Conservation (phyloP, 495 filamentous ascomycete genomes). For the Pyrenula massariospora region DNA sequence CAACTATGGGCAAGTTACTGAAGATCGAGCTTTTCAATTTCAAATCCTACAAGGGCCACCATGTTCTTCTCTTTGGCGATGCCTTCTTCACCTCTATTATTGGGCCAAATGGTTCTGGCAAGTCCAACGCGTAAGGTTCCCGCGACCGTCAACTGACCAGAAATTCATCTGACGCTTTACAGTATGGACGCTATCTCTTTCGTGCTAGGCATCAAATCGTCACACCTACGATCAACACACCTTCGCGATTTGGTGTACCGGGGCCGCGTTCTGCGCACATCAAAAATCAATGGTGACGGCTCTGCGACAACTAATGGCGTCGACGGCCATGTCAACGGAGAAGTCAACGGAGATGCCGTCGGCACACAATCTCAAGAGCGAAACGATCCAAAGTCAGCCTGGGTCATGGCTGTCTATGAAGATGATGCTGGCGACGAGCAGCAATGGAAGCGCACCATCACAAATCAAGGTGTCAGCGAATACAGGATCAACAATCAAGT, state of each 20-base stretch:
- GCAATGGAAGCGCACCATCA: constrained; percentile 90
- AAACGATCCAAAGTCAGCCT: constrained; percentile 80
- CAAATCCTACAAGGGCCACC: constrained; percentile 98
- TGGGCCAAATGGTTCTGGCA: constrained; percentile 97
- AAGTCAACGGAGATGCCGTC: constrained; percentile 37
- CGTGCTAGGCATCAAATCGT: constrained; percentile 95
- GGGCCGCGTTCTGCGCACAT: constrained; percentile 81
- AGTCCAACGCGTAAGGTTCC: constrained; percentile 87
- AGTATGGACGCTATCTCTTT: constrained; percentile 99
- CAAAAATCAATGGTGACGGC: constrained; percentile 80
- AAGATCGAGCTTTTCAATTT: constrained; percentile 40
- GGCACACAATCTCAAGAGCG: constrained; percentile 38
- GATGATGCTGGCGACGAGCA: constrained; percentile 95
- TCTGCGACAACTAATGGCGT: constrained; percentile 41
- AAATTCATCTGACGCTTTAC: constrained; percentile 10
- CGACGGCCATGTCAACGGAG: constrained; percentile 35
- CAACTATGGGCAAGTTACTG: background rate
- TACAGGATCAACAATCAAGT: constrained; percentile 90
- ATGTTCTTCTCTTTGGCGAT: constrained; percentile 89
- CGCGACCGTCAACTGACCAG: background rate
- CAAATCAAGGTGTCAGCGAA: constrained; percentile 76
- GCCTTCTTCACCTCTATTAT: constrained; percentile 99
- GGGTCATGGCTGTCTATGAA: constrained; percentile 99
- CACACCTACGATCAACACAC: constrained; percentile 88
- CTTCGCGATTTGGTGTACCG: constrained; percentile 93